Percentiles rank a stretch among this genome's conserved stretches.
These are phyloP conservation scores for Elongisporangium anandrum DNA, from an alignment of 352 stramenopile species.

Conservation along the genomic window DNA sequence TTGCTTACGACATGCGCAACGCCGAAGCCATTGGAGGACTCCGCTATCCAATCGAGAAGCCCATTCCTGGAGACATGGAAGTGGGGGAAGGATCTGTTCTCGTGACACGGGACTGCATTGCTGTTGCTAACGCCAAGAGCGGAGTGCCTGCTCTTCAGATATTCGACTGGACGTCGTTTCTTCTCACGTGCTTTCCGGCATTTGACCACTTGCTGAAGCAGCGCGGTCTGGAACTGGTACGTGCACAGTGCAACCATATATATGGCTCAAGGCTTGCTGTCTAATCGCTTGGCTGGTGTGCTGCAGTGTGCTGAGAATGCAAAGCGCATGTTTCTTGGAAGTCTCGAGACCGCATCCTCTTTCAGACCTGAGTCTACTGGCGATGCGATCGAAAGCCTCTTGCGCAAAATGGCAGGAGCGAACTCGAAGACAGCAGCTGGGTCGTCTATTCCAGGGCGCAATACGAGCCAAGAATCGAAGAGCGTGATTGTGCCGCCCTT, in stretches of 20 bases:
- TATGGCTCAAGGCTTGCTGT: not conserved
- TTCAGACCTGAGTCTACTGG: not conserved
- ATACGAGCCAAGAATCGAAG: not conserved
- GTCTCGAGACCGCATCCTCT: not conserved
- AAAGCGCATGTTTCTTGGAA: slow-evolving; percentile 7
- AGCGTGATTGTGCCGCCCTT: not conserved
- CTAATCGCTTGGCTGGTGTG: not conserved
- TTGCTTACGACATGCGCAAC: slow-evolving; percentile 44
- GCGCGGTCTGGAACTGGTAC: slow-evolving; percentile 13
- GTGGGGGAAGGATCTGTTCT: not conserved
- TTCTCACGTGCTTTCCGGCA: slow-evolving; percentile 27
- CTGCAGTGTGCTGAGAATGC: slow-evolving; percentile 8
- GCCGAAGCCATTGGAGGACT: slow-evolving; percentile 40
- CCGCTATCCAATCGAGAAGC: slow-evolving; percentile 5
- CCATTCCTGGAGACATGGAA: not conserved
- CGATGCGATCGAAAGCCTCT: slow-evolving; percentile 12
- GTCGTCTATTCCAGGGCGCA: not conserved
- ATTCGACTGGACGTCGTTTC: slow-evolving; percentile 38
- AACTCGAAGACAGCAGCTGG: not conserved
- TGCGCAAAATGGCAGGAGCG: slow-evolving; percentile 13
- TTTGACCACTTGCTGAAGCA: slow-evolving; percentile 17
- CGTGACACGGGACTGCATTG: slow-evolving; percentile 1
- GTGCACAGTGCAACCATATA: not conserved
- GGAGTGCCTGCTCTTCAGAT: slow-evolving; percentile 2
- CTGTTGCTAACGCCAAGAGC: slow-evolving; percentile 3